These are phyloP conservation scores for Aspergillus tamarii DNA, from an alignment of 2,329 filamentous ascomycete species.

Conservation along the genomic window DNA sequence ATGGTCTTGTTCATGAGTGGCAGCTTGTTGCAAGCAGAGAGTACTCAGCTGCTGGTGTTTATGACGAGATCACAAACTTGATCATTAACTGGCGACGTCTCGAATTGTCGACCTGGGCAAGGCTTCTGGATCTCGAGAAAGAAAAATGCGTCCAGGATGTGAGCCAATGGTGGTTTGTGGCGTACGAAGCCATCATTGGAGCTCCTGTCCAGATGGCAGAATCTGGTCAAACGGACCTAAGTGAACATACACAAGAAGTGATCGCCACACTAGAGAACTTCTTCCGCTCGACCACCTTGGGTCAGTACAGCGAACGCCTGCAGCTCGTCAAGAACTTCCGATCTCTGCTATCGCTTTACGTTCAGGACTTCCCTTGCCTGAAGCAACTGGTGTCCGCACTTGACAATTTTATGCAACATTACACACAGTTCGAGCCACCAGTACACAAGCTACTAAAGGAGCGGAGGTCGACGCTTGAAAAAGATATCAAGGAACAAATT, in stretches of 20 bases:
- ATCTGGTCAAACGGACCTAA: constrained; percentile 62
- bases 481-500: constrained; percentile 89
- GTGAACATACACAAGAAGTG: constrained; percentile 67
- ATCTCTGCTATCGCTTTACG: constrained; percentile 66
- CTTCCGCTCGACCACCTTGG: constrained; percentile 75
- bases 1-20: constrained; percentile 88
- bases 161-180: constrained; percentile 93
- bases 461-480: constrained; percentile 78
- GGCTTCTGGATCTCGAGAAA: constrained; percentile 81
- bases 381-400: constrained; percentile 66
- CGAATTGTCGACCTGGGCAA: constrained; percentile 89
- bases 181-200: constrained; percentile 85
- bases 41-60: constrained; percentile 69
- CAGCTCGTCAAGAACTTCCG: constrained; percentile 65
- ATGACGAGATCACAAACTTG: constrained; percentile 76
- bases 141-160: constrained; percentile 76
- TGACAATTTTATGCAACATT: constrained; percentile 76
- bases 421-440: constrained; percentile 68
- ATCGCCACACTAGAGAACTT: constrained; percentile 79
- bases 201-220: constrained; percentile 70
- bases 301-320: constrained; percentile 77
- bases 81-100: constrained; percentile 89
- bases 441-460: constrained; percentile 67
- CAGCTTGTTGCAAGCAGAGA: constrained; percentile 86
- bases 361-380: constrained; percentile 62